Base-by-base conservation (phyloP, 805 yeast genomes). In the Kodamaea hsintzibuensis region DNA sequence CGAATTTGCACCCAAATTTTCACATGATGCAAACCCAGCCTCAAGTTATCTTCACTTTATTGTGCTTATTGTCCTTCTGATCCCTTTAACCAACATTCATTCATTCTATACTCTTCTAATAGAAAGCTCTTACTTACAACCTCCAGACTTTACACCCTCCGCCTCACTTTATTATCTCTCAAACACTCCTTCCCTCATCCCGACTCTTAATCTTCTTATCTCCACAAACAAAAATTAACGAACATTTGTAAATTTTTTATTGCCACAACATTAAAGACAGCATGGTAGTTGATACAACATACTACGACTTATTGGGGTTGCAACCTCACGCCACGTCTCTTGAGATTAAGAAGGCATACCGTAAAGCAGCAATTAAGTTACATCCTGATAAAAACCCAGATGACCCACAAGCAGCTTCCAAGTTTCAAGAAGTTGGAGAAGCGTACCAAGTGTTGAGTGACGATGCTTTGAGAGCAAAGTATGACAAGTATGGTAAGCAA, bases 401-500 rank as follows among this genome's bases (percentile, higher is more conserved):
- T 51, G 79, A 76, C 54, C 79, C 79, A 1, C 62, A 58, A 38
- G 80, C 80, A 1, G 79, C 79, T 7, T 73, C 76, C 25, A 65
- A 64, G 58, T 76, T 76, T 53, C 80, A 76, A 59, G 79, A 74
- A 54, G 79, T 76, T 4, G 80, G 80, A 2, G 90, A 88, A 64
- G 95, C 95, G 2, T 89, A 89, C 66, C 95, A 88, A 67, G 90
- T 88, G 2, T 73, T 89, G 49, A 82, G 88, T 57, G 88, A 86
- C 64, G 84, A 82, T 3, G 76, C 76, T 9, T 73, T 87, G 53
- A 76, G 95, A 60, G 73, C 80, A 8, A 82, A 84, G 57, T 89
- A 89, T 65, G 93, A 89, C 64, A 85, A 85, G 68, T 84, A 71
- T 60, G 96, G 96, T 49, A 86, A 84, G 63, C 89, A 87, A 54